Percentiles rank a stretch among this genome's conserved stretches.
These are phyloP conservation scores for Leccinum fallax DNA, from an alignment of 1,284 basidiomycete genomes.

Conservation along the genomic window DNA sequence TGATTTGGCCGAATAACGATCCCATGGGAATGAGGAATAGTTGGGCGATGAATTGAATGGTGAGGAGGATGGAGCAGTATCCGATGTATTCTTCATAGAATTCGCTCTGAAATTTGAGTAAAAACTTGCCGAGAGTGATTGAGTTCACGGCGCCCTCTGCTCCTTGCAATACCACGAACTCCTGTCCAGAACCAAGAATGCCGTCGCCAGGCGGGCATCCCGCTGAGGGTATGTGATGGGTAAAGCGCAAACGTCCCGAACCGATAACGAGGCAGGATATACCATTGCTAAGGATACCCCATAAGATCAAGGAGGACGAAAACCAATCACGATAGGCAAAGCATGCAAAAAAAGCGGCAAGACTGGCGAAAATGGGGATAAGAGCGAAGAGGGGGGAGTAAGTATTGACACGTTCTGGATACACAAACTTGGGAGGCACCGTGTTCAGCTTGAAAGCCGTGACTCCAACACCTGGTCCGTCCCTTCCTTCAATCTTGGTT, in stretches of 20 bases:
- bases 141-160: constrained; percentile 29
- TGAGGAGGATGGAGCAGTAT: constrained; percentile 25
- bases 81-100: constrained; percentile 22
- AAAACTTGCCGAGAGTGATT: constrained; percentile 27
- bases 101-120: constrained; percentile 18
- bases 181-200: constrained; percentile 19
- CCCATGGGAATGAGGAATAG: constrained; percentile 21
- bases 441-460: constrained; percentile 20
- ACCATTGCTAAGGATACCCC: constrained; percentile 32
- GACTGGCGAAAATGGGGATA: constrained; percentile 24
- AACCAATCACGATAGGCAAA: constrained; percentile 29
- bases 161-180: constrained; percentile 25
- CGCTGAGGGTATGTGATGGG: constrained; percentile 21
- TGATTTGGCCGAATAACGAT: constrained; percentile 31
- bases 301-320: constrained; percentile 30
- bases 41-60: constrained; percentile 32
- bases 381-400: constrained; percentile 19
- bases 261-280: constrained; percentile 32
- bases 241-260: constrained; percentile 21
- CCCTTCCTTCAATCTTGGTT: constrained; percentile 15
- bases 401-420: constrained; percentile 8
- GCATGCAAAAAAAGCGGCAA: constrained; percentile 22
- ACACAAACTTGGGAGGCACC: constrained; percentile 9
- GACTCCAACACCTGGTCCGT: constrained; percentile 21
- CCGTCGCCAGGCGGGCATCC: constrained; percentile 28